A percentile compares a stretch with the other conserved stretches of the same genome.
Conservation (phyloP, 2,329 filamentous ascomycete genomes). For the Aspergillus pseudonomiae region DNA sequence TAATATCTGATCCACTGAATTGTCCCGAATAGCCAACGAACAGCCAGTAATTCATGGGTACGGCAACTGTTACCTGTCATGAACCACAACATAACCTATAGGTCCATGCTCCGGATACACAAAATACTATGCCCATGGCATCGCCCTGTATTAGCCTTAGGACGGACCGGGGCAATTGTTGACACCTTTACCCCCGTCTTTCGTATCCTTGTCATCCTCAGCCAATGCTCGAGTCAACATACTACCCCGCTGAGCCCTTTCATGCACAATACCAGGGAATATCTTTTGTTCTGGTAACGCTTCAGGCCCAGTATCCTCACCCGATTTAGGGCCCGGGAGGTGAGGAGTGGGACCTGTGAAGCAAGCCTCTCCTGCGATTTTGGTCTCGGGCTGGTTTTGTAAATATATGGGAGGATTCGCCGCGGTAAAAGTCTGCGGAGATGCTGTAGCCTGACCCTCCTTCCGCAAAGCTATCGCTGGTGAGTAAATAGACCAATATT, state of each 20-base stretch:
- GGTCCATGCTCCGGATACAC: not conserved
- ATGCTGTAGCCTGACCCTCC: not conserved
- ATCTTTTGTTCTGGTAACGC: constrained; percentile 41
- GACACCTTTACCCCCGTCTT: not conserved
- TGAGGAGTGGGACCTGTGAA: not conserved
- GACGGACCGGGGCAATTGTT: not conserved
- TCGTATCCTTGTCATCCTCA: constrained; percentile 8
- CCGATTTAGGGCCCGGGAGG: not conserved
- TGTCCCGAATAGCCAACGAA: not conserved
- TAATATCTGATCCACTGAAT: not conserved
- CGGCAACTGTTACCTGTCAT: not conserved
- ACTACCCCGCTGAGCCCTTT: constrained; percentile 35
- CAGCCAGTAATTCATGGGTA: not conserved
- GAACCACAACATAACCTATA: not conserved
- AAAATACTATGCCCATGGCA: not conserved
- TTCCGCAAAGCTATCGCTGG: not conserved
- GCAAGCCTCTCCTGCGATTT: not conserved
- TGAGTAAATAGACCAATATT: not conserved
- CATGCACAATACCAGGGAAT: constrained; percentile 48
- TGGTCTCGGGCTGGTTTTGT: not conserved
- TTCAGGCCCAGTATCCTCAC: constrained; percentile 16
- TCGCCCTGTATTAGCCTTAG: not conserved
- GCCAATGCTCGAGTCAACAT: constrained; percentile 12
- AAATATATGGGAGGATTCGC: not conserved
- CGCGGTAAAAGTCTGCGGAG: not conserved